Base-by-base conservation (phyloP, 306 rosid species). In the Dryas alaskensis region DNA sequence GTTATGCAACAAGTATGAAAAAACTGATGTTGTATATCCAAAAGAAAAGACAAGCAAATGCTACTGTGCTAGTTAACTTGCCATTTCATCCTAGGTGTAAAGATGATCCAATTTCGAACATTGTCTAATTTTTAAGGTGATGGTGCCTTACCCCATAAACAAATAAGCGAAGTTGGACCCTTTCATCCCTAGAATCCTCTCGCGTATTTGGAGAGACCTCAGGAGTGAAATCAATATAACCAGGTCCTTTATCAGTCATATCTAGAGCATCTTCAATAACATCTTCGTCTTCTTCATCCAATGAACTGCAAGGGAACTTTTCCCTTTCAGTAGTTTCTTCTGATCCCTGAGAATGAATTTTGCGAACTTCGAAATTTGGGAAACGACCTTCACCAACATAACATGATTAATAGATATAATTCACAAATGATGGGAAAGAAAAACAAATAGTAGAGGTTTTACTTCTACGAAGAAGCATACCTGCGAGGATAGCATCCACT, bases 401-500 rank as follows among this genome's bases (percentile, higher is more conserved):
- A 9, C 51, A 64, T 68, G 78, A 69, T 4, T 77, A 65, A 64
- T n/a, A 47, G 60, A 54, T 17, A 7, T 60, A 16, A 40, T 13
- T 57, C 8, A 52, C 12, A 58, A 43, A 13, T 47, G 10, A 37
- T 5, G 6, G 39, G 60, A 53, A 17, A 59, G 47, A 9, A 44
- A 67, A 50, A 50, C 4, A 64, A 62, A 27, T n/a, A n/a, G 5
- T 8, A 47, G 48, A n/a, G 5, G 22, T 52, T 40, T 44, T 45
- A 8, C 19, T 9, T 53, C 5, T 46, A 8, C 14, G 39, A 54
- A 7, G 8, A 54, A 48, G 10, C 54, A 59, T 83, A 92, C 99
- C 92, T 13, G 89, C 80, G 65, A 94, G 96, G 81, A 92, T 83
- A 65, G 96, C 92, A 87, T 94, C 99, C 42, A 88, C 96, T 16